Base-by-base conservation (phyloP, 2,329 filamentous ascomycete genomes). In the Hypoxylon sp. region DNA sequence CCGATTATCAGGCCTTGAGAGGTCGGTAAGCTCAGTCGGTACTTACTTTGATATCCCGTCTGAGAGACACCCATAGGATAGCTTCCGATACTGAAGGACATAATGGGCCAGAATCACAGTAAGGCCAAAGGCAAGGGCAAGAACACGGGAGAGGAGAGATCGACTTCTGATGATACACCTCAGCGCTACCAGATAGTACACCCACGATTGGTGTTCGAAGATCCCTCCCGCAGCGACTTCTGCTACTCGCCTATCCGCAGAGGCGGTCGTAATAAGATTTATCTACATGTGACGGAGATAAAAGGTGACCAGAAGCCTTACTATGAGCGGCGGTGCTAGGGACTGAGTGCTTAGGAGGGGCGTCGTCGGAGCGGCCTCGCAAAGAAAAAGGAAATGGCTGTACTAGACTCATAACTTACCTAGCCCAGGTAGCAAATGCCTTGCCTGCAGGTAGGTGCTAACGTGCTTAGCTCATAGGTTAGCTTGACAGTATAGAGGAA, bases 331-430 rank as follows among this genome's bases (percentile, higher is more conserved):
- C 14, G 3, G 36, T 14, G 4, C 9, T 53, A 18, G 28, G 9
- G n/a, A n/a, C 30, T 4, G 4, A 12, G 3, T 22, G 26, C 5
- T 7, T 1, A 16, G 4, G 16, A 8, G 22, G 16, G 5, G 14
- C 36, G 36, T 20, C 8, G 16, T 40, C 16, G 36, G 36, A 11
- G 20, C 20, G 16, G 36, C 72, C n/a, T n/a, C 61, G n/a, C 73
- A 76, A 11, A 12, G 9, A 40, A n/a, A n/a, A n/a, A n/a, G n/a
- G n/a, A n/a, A n/a, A n/a, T n/a, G n/a, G n/a, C n/a, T n/a, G n/a
- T n/a, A n/a, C n/a, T n/a, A n/a, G n/a, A n/a, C n/a, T n/a, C n/a
- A n/a, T n/a, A n/a, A n/a, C 14, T 7, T 32, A 32, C 30, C 30
- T 40, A 18, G 2, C n/a, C 18, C 0, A 9, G 7, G 5, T 40